Base-by-base conservation (phyloP, 306 rosid genomes). In the Vigna trinervia region DNA sequence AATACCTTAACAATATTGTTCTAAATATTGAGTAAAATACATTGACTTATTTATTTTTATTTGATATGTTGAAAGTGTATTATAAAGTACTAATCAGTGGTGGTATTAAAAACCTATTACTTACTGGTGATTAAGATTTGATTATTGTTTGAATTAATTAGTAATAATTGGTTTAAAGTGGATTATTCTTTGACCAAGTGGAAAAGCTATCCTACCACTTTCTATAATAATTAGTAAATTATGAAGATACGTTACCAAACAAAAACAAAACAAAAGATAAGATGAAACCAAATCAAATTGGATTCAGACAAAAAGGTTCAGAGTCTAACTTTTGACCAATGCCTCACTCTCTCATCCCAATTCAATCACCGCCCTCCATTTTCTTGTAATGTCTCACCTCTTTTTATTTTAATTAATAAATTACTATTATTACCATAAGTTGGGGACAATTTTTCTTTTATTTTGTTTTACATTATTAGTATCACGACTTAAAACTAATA, bases 121-220 rank as follows among this genome's bases (percentile, higher is more conserved):
- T 36, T 34, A 36, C 41, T 36, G 1, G 2, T 36, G 41, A 36
- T 36, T 61, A 14, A 7, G 4, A 8, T n/a, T 34, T 61, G 6
- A 34, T 34, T 63, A 38, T n/a, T 15, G 69, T 58, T 11, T 57
- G 15, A 22, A 19, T 57, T 57, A 68, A 64, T 62, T 62, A 62
- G 36, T 8, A 52, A 77, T 62, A 58, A 73, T 58, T 74, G 52
- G 39, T 78, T 56, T 36, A 80, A 66, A 43, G 50, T 15, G 23
- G 56, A 76, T 73, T 68, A 56, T 69, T 75, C 62, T 51, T 85
- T 77, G 85, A 85, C 85, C 48, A 80, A 76, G 58, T 36, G 60
- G 69, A 51, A 76, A 76, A 51, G 77, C 47, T 58, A 58, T 57
- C 77, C 69, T 66, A 19, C 82, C 69, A 71, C 75, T 78, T 76